Evolutionary conservation across 2,329 filamentous ascomycete species (phyloP).

Genomic region (Neopestalotiopsis rosae): DNA sequence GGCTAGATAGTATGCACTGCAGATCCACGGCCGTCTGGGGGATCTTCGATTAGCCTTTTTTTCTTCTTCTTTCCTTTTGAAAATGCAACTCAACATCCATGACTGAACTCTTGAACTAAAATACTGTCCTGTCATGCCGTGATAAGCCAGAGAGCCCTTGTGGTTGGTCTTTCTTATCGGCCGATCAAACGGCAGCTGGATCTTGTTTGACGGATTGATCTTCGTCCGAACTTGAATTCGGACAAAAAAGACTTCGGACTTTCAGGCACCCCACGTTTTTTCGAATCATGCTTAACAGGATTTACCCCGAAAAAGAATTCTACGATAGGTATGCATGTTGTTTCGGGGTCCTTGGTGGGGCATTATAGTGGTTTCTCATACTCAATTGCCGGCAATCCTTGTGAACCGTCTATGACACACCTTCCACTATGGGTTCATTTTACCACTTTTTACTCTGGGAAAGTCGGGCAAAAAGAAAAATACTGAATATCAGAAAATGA

Average conservation of each 20-base stretch:
- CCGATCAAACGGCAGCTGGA: slow-evolving; percentile 11
- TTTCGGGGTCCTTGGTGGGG: background rate
- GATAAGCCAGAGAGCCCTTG: too few relatives aligned
- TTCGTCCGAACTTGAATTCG: slow-evolving; percentile 7
- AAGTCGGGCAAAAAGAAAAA: background rate
- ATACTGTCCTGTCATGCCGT: too few relatives aligned
- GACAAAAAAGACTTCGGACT: background rate
- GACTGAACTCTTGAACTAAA: too few relatives aligned
- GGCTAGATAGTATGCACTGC: background rate
- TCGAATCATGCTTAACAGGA: background rate
- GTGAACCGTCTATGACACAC: background rate
- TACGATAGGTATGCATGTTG: background rate
- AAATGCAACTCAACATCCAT: too few relatives aligned
- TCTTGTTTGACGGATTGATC: slow-evolving; percentile 5
- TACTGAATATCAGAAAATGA: background rate
- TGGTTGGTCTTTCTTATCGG: background rate
- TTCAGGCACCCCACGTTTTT: background rate
- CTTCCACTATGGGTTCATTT: background rate
- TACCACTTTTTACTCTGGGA: background rate
- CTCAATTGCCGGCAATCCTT: background rate
- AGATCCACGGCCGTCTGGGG: background rate
- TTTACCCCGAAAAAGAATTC: background rate
- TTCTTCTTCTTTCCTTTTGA: too few relatives aligned
- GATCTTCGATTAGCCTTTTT: background rate
- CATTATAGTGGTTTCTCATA: background rate